Conservation (phyloP, 306 rosid species). For the Corylus americana region DNA sequence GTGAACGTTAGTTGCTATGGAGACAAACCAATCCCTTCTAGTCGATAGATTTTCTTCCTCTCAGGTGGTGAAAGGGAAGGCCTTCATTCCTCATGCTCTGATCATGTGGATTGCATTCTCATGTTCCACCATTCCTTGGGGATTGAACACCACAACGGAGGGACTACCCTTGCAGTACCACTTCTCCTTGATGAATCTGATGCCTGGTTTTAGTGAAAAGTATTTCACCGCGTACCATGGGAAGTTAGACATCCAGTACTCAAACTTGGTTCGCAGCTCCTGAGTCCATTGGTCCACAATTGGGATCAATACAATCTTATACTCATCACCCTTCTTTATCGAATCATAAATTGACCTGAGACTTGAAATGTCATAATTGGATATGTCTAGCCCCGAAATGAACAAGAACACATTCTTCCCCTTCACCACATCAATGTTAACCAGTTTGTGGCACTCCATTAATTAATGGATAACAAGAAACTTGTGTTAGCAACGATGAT, state of each 20-base stretch:
- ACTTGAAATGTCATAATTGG: slow-evolving; percentile 25
- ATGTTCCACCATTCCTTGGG: slow-evolving; percentile 23
- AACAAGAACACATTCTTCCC: slow-evolving; percentile 26
- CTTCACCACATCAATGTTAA: slow-evolving; percentile 24
- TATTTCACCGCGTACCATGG: slow-evolving; percentile 31
- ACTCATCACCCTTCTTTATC: slow-evolving; percentile 12
- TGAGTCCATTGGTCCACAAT: slow-evolving; percentile 25
- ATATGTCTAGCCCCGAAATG: slow-evolving; percentile 14
- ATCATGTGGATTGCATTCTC: slow-evolving; percentile 32
- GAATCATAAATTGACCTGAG: slow-evolving; percentile 28
- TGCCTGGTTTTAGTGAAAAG: slow-evolving; percentile 13
- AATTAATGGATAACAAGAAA: not conserved
- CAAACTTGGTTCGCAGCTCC: slow-evolving; percentile 3
- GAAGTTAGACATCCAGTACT: slow-evolving; percentile 14
- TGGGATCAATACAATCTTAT: slow-evolving; percentile 38
- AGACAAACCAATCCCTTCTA: not conserved
- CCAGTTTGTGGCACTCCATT: not conserved
- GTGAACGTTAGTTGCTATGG: not conserved
- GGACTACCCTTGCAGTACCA: slow-evolving; percentile 36
- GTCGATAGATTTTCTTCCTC: not conserved
- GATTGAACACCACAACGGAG: slow-evolving; percentile 22
- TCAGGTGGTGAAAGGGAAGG: slow-evolving; percentile 19
- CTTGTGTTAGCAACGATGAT: too few species aligned
- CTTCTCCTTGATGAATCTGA: slow-evolving; percentile 28
- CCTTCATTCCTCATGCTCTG: slow-evolving; percentile 21